Base-by-base conservation (phyloP, 805 yeast species). In the Blastobotrys terrestris region DNA sequence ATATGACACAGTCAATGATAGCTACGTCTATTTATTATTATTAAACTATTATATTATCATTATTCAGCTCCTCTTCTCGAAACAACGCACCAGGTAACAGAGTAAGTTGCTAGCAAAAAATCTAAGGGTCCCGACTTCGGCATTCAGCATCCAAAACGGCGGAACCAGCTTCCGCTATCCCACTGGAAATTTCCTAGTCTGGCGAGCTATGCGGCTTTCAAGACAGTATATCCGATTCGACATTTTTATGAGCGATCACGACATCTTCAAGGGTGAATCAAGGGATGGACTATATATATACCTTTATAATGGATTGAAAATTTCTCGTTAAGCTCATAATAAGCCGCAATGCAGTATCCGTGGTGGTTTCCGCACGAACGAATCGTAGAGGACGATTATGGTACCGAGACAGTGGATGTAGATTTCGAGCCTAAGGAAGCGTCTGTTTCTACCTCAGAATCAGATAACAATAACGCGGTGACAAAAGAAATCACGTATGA, bases 321-420 rank as follows among this genome's bases (percentile, higher is more conserved):
- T 13, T 40, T 18, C 45, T 42, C 45, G 14, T n/a, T n/a, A n/a
- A n/a, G n/a, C n/a, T n/a, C n/a, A n/a, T n/a, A n/a, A n/a, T n/a
- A n/a, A n/a, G n/a, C 35, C 35, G 11, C 35, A 47, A 47, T 44
- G 46, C 31, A n/a, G 43, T 40, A 18, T 18, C 47, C 51, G 15
- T 15, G 21, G 22, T 51, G 54, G 54, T 15, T 51, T 26, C 54
- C 54, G 3, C 54, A 47, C 20, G 47, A 46, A n/a, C 26, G 54
- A 15, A 20, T 39, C 15, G 47, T 51, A 16, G 51, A 26, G 39
- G 54, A 51, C 18, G 50, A 44, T 15, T 39, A 46, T 3, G 14
- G 13, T 14, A 15, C 31, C 43, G 44, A 19, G 4, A 16, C 7
- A 19, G 43, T 26, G 35, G 35, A 26, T 26, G 35, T n/a, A n/a